Conservation (phyloP, 768 basidiomycete genomes). For the Suillus cothurnatus region DNA sequence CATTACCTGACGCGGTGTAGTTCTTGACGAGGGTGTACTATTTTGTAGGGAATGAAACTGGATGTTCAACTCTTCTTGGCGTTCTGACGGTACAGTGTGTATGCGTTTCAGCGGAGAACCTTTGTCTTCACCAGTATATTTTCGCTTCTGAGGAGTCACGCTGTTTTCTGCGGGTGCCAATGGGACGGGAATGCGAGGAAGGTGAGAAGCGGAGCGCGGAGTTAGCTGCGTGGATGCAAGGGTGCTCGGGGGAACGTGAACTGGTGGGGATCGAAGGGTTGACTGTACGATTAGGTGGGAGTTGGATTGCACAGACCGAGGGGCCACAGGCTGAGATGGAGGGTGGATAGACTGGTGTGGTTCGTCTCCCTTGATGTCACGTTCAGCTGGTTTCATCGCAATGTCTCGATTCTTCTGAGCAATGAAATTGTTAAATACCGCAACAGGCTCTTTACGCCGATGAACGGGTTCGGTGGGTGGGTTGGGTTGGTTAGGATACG, state of each 20-base stretch:
- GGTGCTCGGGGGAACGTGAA: not conserved
- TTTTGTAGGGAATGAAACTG: not conserved
- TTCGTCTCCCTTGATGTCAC: conserved; percentile 19
- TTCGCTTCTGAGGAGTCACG: conserved; percentile 72
- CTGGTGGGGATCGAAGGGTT: not conserved
- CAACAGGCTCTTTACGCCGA: conserved; percentile 57
- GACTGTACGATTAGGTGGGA: not conserved
- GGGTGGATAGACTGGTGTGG: conserved; percentile 24
- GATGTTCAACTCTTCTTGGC: not conserved
- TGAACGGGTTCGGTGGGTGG: conserved; percentile 32
- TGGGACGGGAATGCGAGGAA: conserved; percentile 62
- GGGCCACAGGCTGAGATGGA: conserved; percentile 3
- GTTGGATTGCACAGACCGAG: conserved; percentile 18
- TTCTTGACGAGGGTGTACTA: conserved; percentile 24
- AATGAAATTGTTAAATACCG: conserved; percentile 70
- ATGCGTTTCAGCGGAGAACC: conserved; percentile 69
- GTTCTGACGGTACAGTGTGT: conserved; percentile 22
- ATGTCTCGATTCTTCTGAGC: conserved; percentile 53
- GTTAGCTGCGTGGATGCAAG: conserved; percentile 28
- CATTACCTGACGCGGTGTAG: conserved; percentile 33
- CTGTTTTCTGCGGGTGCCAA: conserved; percentile 15
- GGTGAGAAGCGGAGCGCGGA: conserved; percentile 22
- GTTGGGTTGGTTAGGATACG: conserved; percentile 21
- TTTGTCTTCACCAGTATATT: conserved; percentile 56
- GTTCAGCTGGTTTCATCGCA: conserved; percentile 28